Percentiles rank a stretch among this genome's conserved stretches.
Evolutionary conservation across 805 yeast genomes (phyloP).

Genomic region (Lipomyces japonicus): DNA sequence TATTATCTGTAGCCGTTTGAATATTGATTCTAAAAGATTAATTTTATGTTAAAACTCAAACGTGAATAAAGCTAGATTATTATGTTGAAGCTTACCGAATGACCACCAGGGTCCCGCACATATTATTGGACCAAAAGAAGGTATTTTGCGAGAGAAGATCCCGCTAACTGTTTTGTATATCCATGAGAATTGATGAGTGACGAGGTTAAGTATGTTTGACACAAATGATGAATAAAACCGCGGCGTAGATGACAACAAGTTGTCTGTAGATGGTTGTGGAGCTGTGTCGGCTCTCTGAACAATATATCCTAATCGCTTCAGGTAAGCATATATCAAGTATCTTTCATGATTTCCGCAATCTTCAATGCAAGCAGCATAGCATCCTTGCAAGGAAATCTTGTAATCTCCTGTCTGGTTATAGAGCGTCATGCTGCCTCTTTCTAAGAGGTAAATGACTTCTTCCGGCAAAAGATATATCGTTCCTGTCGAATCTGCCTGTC

Average conservation of each 20-base stretch:
- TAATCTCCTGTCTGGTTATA: constrained; percentile 35
- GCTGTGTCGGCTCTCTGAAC: constrained; percentile 42
- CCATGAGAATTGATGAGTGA: no score
- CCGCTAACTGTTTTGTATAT: no score
- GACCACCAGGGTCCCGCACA: constrained; percentile 20
- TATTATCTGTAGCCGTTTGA: constrained; percentile 28
- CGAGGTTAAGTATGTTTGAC: no score
- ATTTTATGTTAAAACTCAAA: neutral
- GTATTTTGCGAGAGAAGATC: no score
- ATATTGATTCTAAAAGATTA: constrained; percentile 23
- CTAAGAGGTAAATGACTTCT: constrained; percentile 73
- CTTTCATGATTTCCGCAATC: constrained; percentile 47
- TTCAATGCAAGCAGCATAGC: constrained; percentile 52
- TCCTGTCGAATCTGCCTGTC: constrained; percentile 50
- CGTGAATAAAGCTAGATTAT: no score
- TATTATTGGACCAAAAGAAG: constrained; percentile 24
- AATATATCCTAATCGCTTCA: constrained; percentile 75
- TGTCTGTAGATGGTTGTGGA: no score
- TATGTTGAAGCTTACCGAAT: constrained; percentile 23
- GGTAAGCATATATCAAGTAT: constrained; percentile 65
- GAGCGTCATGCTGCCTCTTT: constrained; percentile 66
- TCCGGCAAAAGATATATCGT: constrained; percentile 54
- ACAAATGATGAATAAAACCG: no score
- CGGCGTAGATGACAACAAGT: no score
- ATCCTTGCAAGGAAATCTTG: constrained; percentile 58